A percentile compares a stretch with the other conserved stretches of the same genome.
Evolutionary conservation across 768 basidiomycete genomes (phyloP).

Genomic region (Termitomyces sp.): DNA sequence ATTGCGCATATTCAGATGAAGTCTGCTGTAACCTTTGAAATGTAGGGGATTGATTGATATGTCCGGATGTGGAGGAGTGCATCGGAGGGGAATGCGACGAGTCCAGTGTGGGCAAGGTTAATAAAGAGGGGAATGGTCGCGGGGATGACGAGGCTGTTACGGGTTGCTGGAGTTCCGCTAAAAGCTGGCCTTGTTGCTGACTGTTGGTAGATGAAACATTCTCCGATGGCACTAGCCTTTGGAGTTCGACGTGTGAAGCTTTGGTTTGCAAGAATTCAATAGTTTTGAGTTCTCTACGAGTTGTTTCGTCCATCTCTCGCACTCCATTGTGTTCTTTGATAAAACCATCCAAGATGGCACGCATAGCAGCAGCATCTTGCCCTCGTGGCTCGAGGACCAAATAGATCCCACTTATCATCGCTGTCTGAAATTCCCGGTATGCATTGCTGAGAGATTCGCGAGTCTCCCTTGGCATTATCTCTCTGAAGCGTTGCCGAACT

Average conservation of each 20-base stretch:
- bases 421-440: constrained; percentile 84
- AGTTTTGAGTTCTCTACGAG: constrained; percentile 75
- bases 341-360: constrained; percentile 74
- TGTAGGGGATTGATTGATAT: constrained; percentile 43
- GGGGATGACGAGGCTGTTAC: constrained; percentile 26
- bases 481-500: constrained; percentile 66
- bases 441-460: constrained; percentile 73
- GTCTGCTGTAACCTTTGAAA: constrained; percentile 59
- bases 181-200: constrained; percentile 47
- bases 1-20: constrained; percentile 41
- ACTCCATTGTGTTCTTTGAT: constrained; percentile 61
- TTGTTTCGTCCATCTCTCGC: constrained; percentile 78
- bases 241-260: constrained; percentile 47
- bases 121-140: constrained; percentile 26
- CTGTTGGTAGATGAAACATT: constrained; percentile 17
- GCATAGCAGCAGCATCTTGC: constrained; percentile 65
- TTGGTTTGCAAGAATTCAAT: constrained; percentile 77
- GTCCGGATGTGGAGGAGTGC: constrained; percentile 19
- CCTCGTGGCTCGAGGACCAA: constrained; percentile 76
- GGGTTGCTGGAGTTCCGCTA: constrained; percentile 43
- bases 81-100: constrained; percentile 23
- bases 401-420: constrained; percentile 87
- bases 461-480: constrained; percentile 55
- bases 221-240: constrained; percentile 25
- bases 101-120: constrained; percentile 21